Evolutionary conservation across 2,329 filamentous ascomycete species (phyloP), one percentile per base, ranked within the genome.

Genomic region (Cordyceps pruinosa): DNA sequence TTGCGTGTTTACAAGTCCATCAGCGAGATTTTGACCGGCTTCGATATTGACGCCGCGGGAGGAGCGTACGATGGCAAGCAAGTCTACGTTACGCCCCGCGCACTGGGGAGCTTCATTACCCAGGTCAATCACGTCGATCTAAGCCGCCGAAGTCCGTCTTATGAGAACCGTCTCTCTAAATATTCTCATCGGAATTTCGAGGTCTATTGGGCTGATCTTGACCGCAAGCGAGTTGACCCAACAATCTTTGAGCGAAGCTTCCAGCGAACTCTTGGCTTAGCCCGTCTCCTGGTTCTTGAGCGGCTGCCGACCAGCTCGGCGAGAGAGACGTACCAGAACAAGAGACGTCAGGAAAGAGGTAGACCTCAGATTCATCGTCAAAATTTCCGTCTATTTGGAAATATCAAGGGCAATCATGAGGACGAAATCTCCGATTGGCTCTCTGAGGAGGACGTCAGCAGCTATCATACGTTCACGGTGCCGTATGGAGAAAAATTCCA

Each of bases 161-260:
- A 96, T 63, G 90, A 96, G 66, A 95, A 90, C 62, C 85, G 90
- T 10, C 78, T 95, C 13, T 89, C 88, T 17, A 95, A 95, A 69
- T 93, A 96, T 69, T 88, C 87, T 15, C 88, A 88, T 66, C 79
- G 90, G 44, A 89, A 89, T 17, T 96, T 96, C 62, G 90, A 96
- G 70, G 83, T 93, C 0, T 87, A 88, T 68, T 96, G 89, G 85
- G 80, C 86, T 1, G 77, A 84, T 10, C 76, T 95, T 15, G 86
- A 94, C 60, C 83, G 90, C 19, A 81, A 82, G n/a, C 81, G 82
- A 12, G 75, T 96, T 55, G 90, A 96, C 64, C 90, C 90, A 5
- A 95, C 89, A 23, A 91, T 96, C 49, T 95, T 89, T 61, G 90
- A 96, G 70, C 78, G 90, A 49, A 90, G 85, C 57, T 95, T 95